Evolutionary conservation across 2,329 filamentous ascomycete species (phyloP), one percentile per base, ranked within the genome.

Genomic region (Akanthomyces uredinophilus): DNA sequence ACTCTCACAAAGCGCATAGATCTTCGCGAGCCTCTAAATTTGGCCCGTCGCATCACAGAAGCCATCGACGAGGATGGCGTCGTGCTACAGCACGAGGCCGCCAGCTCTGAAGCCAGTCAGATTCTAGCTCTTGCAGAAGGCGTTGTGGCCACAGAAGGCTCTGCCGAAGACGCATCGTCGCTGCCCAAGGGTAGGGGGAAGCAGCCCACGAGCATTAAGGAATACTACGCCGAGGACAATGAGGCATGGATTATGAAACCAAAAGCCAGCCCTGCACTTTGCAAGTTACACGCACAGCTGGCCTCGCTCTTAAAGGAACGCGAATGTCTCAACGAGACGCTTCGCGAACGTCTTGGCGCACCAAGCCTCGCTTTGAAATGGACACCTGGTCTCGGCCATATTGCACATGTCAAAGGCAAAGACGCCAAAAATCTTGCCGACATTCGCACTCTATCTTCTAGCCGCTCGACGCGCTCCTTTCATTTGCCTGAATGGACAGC

Each of bases 61-160:
- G 88, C 94, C 4, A 96, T 99, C 63, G 95, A 99, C 69, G 95
- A 98, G 75, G 93, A 97, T 65, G 91, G 92, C 0, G 78, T 98
- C n/a, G 81, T 87, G 18, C 86, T 91, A 66, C 88, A 91, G 68
- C 93, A 97, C 68, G 84, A 88, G 41, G 82, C 88, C 1, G 87
- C 95, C 67, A 87, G 94, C 64, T 86, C 83, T 58, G 86, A 91
- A 65, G 86, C 87, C 0, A 85, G 82, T 22, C 84, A 88, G 64
- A 86, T 95, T 68, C 84, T 90, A 27, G 84, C 85, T 1, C 79
- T 96, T 53, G 91, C 91, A 6, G 85, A 92, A 70, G 83, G 89
- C 62, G 83, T 94, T 13, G 80, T 91, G 22, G 79, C 81, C 29
- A 81, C 83, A 37, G 89, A 92, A 72, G 89, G 86, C 4, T 80